Evolutionary conservation across 768 basidiomycete genomes (phyloP).

Genomic region (Lepiota venenata): DNA sequence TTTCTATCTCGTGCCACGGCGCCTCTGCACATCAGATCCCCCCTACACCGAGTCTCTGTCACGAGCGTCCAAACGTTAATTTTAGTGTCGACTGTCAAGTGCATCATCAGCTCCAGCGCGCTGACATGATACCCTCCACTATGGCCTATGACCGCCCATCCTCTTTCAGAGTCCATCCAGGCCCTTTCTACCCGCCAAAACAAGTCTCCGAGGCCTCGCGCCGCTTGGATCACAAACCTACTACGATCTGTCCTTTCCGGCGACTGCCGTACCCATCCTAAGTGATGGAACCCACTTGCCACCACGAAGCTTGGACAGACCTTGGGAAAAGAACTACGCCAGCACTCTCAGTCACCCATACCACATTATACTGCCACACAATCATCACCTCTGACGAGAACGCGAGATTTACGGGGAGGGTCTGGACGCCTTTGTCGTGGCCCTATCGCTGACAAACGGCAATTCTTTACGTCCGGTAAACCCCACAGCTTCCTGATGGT

Average conservation of each 20-base stretch:
- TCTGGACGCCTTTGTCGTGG: too few relatives aligned
- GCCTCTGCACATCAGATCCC: background rate
- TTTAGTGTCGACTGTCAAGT: background rate
- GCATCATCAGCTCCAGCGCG: background rate
- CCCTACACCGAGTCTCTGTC: background rate
- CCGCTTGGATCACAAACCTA: background rate
- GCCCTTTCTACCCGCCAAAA: too few relatives aligned
- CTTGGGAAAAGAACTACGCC: background rate
- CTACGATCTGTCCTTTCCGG: background rate
- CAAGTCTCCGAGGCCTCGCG: too few relatives aligned
- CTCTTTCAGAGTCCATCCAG: too few relatives aligned
- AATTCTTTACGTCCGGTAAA: too few relatives aligned
- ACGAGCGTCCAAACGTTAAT: background rate
- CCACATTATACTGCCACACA: background rate
- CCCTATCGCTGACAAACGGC: too few relatives aligned
- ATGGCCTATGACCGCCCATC: background rate
- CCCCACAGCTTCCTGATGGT: background rate
- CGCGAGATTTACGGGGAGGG: too few relatives aligned
- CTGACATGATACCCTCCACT: background rate
- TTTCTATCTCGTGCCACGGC: slow-evolving; percentile 1
- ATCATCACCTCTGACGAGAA: background rate
- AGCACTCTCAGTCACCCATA: too few relatives aligned
- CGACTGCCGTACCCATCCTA: background rate
- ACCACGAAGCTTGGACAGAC: background rate
- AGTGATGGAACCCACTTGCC: background rate